These are phyloP conservation scores for Xylaria sp. DNA, from an alignment of 2,329 filamentous ascomycete genomes.

Conservation along the genomic window DNA sequence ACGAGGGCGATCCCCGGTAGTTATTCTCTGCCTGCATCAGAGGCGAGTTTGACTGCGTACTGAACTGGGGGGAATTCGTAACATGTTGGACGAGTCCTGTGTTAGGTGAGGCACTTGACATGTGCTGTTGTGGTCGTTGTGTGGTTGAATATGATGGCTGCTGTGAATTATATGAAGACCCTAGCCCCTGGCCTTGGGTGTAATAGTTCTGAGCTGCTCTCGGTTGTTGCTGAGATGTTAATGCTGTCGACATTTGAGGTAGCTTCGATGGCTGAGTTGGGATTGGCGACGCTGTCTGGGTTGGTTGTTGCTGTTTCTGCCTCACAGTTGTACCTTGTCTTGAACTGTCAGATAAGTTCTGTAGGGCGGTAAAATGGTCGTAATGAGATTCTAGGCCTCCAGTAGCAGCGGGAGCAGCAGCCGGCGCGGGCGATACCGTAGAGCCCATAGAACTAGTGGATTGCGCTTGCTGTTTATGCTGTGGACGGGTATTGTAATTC, in stretches of 20 bases:
- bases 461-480: conserved; percentile 45
- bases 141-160: conserved; percentile 45
- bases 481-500: conserved; percentile 43
- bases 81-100: conserved; percentile 49
- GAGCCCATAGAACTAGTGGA: conserved; percentile 41
- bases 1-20: conserved; percentile 49
- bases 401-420: conserved; percentile 36
- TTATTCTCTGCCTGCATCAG: conserved; percentile 49
- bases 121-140: conserved; percentile 48
- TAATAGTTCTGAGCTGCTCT: conserved; percentile 48
- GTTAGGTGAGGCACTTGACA: conserved; percentile 47
- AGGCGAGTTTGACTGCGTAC: conserved; percentile 50
- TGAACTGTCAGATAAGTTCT: conserved; percentile 43
- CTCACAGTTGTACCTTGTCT: conserved; percentile 43
- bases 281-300: conserved; percentile 48
- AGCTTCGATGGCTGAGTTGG: conserved; percentile 46
- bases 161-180: conserved; percentile 47
- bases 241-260: conserved; percentile 46
- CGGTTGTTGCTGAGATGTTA: conserved; percentile 47
- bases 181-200: conserved; percentile 45
- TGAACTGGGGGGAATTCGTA: conserved; percentile 51
- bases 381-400: conserved; percentile 49
- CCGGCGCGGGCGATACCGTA: conserved; percentile 40
- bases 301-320: conserved; percentile 46
- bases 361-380: conserved; percentile 47